phyloP scores from a whole-genome alignment of 169 alveolate genomes.

The Toxoplasma gondii region DNA sequence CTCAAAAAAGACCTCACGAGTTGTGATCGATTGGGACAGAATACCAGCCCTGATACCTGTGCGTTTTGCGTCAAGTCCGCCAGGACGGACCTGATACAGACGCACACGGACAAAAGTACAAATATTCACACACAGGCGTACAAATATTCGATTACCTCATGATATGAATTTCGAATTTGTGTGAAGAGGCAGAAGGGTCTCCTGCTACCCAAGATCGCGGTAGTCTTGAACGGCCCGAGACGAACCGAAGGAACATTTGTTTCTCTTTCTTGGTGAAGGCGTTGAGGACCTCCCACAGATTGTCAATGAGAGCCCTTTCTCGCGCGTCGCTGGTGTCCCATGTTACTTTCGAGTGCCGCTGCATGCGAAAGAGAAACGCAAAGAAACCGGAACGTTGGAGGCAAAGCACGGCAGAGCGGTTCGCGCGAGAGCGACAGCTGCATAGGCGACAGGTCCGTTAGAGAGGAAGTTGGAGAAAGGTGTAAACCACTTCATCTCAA shows the following conservation, averaged over 20 bases:
- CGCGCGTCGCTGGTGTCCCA: slow-evolving; percentile 47
- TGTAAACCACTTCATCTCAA: no score
- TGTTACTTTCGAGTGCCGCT: slow-evolving; percentile 58
- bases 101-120: not conserved
- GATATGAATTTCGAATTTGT: slow-evolving; percentile 85
- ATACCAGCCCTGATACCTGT: no score
- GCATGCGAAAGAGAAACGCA: not conserved
- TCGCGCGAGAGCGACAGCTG: not conserved
- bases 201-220: slow-evolving; percentile 77
- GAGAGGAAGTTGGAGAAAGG: no score
- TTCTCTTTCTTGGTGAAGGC: slow-evolving; percentile 40
- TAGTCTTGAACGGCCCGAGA: slow-evolving; percentile 89
- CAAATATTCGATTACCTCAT: slow-evolving; percentile 70
- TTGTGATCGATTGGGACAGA: no score
- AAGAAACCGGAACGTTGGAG: not conserved
- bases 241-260: slow-evolving; percentile 88
- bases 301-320: slow-evolving; percentile 30
- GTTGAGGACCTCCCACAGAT: slow-evolving; percentile 52
- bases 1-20: no score
- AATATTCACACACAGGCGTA: not conserved
- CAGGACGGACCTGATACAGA: not conserved
- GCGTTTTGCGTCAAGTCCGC: no score
- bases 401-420: no score
- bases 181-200: slow-evolving; percentile 34
- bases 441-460: not conserved